Percentiles rank a stretch among this genome's conserved stretches.
Conservation (phyloP, 495 filamentous ascomycete species). For the Penicillium daleae region DNA sequence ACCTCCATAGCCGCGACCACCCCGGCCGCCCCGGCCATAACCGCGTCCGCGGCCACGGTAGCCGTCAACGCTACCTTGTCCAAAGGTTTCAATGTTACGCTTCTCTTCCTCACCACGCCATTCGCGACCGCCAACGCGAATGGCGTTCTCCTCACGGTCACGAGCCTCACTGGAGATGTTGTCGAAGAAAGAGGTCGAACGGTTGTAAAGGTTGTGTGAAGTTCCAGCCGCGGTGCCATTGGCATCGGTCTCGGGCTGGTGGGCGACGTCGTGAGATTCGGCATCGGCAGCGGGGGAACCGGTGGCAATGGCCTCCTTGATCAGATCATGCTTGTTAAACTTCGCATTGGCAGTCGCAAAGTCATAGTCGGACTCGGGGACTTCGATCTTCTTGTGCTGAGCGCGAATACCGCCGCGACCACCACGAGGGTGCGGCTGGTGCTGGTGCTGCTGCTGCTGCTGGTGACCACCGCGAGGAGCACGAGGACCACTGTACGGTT, state of each 20-base stretch:
- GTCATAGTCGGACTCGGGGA: conserved; percentile 89
- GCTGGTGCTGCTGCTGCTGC: conserved; percentile 17
- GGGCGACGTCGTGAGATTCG: conserved; percentile 38
- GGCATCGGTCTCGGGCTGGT: conserved; percentile 39
- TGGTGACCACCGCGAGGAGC: conserved; percentile 56
- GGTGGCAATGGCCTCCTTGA: conserved; percentile 84
- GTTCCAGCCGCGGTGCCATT: conserved; percentile 28
- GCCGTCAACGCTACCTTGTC: conserved; percentile 94
- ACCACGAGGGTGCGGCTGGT: conserved; percentile 42
- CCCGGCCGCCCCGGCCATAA: conserved; percentile 60
- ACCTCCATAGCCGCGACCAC: conserved; percentile 32
- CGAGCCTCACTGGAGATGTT: conserved; percentile 94
- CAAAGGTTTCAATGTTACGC: conserved; percentile 97
- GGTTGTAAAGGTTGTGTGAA: conserved; percentile 66
- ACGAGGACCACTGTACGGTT: conserved; percentile 61
- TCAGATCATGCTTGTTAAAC: conserved; percentile 96
- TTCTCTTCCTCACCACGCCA: conserved; percentile 92
- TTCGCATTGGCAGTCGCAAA: conserved; percentile 92
- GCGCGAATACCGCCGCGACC: conserved; percentile 61
- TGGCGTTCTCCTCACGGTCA: conserved; percentile 77
- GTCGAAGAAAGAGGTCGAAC: conserved; percentile 87
- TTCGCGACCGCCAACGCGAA: conserved; percentile 78
- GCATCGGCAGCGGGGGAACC: conserved; percentile 69
- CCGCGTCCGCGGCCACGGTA: conserved; percentile 70
- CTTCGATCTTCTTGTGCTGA: conserved; percentile 72